Conservation (phyloP, 2,329 filamentous ascomycete species). For the Epichloe amarillans region DNA sequence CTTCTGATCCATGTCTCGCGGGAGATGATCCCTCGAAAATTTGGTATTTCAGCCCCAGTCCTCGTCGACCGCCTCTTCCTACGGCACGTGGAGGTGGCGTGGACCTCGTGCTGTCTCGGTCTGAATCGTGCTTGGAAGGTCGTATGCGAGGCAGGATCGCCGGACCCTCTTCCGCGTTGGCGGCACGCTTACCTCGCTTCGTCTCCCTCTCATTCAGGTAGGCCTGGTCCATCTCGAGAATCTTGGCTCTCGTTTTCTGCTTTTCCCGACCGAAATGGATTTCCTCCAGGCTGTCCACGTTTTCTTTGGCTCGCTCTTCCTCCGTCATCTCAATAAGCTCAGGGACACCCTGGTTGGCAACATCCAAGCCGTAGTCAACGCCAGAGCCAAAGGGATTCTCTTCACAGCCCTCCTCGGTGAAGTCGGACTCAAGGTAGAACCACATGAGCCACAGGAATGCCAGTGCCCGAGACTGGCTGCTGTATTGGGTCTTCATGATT, state of each 20-base stretch:
- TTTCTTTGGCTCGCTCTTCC: slow-evolving; percentile 55
- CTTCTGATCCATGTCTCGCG: slow-evolving; percentile 39
- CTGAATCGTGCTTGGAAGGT: slow-evolving; percentile 45
- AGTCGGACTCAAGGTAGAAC: slow-evolving; percentile 97
- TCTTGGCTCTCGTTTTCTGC: slow-evolving; percentile 59
- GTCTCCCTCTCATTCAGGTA: slow-evolving; percentile 49
- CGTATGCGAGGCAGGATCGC: slow-evolving; percentile 49
- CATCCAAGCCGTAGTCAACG: slow-evolving; percentile 50
- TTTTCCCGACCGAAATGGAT: slow-evolving; percentile 58
- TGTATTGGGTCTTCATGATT: slow-evolving; percentile 78
- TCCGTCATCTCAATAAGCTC: slow-evolving; percentile 49
- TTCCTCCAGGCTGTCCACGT: slow-evolving; percentile 60
- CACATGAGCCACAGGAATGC: slow-evolving; percentile 98
- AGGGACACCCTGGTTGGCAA: slow-evolving; percentile 58
- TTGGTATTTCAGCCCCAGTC: slow-evolving; percentile 40
- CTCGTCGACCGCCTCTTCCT: slow-evolving; percentile 12
- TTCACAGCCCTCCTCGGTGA: slow-evolving; percentile 72
- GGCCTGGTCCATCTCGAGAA: slow-evolving; percentile 62
- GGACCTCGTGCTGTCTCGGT: slow-evolving; percentile 31
- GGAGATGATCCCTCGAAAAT: slow-evolving; percentile 49
- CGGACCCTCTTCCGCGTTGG: slow-evolving; percentile 37
- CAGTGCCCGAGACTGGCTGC: slow-evolving; percentile 67
- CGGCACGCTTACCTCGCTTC: slow-evolving; percentile 36
- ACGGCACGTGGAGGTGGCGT: slow-evolving; percentile 27
- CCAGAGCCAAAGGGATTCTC: slow-evolving; percentile 80